phyloP scores from a whole-genome alignment of 2,329 filamentous ascomycete species.

The Colletotrichum filicis region DNA sequence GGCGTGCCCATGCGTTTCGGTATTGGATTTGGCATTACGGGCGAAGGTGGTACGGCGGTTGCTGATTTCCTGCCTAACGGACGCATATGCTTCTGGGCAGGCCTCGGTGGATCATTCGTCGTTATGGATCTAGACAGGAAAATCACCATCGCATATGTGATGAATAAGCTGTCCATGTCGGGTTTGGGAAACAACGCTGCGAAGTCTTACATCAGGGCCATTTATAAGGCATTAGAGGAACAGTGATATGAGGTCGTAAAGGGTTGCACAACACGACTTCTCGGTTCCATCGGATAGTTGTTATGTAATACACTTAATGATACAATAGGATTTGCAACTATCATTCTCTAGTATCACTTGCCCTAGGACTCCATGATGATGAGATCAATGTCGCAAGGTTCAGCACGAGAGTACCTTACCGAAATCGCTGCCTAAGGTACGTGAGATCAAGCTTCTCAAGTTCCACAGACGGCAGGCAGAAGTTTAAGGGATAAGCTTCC shows the following conservation, averaged over 20 bases:
- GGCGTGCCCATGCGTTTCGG: constrained; percentile 50
- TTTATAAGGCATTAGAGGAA: background rate
- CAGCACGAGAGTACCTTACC: background rate
- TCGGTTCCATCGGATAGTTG: background rate
- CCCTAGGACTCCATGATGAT: background rate
- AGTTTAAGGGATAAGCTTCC: background rate
- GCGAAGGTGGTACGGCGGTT: constrained; percentile 39
- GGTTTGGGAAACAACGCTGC: background rate
- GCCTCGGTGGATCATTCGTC: constrained; percentile 55
- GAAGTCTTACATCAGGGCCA: background rate
- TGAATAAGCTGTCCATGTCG: constrained; percentile 54
- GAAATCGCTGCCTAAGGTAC: background rate
- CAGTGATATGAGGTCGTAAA: background rate
- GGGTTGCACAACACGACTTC: background rate
- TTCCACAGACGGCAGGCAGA: background rate
- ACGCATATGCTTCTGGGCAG: constrained; percentile 52
- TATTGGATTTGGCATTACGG: constrained; percentile 51
- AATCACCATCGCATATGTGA: constrained; percentile 55
- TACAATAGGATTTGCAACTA: no score
- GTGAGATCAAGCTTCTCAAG: background rate
- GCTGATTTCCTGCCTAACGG: constrained; percentile 46
- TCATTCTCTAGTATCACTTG: background rate
- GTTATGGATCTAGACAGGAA: constrained; percentile 54
- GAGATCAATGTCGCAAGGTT: background rate
- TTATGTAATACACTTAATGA: background rate